Evolutionary conservation across 2,329 filamentous ascomycete species (phyloP), one percentile per base, ranked within the genome.

Genomic region (Colletotrichum euphorbiae): DNA sequence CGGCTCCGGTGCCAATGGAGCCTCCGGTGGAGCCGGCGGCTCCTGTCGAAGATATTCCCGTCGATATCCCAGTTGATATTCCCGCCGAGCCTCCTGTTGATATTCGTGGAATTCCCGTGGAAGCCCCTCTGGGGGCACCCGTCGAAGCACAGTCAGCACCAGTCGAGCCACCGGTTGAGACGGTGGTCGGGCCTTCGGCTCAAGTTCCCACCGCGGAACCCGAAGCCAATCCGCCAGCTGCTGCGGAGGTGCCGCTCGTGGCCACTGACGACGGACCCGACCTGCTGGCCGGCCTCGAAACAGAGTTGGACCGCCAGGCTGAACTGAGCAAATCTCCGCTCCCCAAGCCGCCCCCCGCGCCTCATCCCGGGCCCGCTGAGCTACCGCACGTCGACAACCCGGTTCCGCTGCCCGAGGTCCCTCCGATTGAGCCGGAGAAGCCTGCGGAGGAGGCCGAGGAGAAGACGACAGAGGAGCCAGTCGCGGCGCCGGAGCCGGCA

Each of bases 251-350:
- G 5, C 51, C 54, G 2, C 24, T 58, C 17, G 17, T 55, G 2
- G 31, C 69, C 21, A 40, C 40, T 19, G 67, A 71, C 17, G 67
- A 71, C 3, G 69, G 67, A 6, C 69, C 69, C 4, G 69, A 71
- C 46, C 56, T 71, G 59, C 55, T 71, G 3, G 62, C 69, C 7
- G 69, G 69, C 11, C 28, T 71, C 24, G 69, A 71, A 58, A 70
- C 67, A 17, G 69, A 69, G 13, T 55, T 71, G 9, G 56, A 70
- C 42, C 67, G 67, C 21, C 67, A 71, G 36, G 67, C 48, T 3
- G 69, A 57, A 38, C 51, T 60, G 3, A 52, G 38, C 57, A 67
- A 62, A 50, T 67, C 67, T 7, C 55, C 62, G 31, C 55, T 57
- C 11, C 62, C 57, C 42, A 56, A 69, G 15, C 66, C 55, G 9